A percentile compares a stretch with the other conserved stretches of the same genome.
phyloP scores from a whole-genome alignment of 768 basidiomycete genomes.

The Leccinum incarnatum region DNA sequence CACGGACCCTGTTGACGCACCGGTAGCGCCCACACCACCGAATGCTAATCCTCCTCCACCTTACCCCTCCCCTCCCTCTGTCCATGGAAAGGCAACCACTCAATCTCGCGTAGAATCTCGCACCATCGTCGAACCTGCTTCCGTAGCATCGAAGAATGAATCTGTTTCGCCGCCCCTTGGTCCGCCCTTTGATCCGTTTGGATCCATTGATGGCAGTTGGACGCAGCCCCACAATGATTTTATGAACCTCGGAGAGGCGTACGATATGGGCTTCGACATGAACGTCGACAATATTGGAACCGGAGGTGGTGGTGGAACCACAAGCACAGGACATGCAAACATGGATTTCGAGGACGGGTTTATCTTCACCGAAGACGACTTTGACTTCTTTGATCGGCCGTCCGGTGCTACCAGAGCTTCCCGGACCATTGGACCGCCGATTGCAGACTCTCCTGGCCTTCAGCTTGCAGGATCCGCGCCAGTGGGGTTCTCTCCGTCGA shows the following conservation, averaged over 20 bases:
- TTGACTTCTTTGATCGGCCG: constrained; percentile 79
- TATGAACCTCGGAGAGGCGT: constrained; percentile 37
- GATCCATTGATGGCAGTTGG: constrained; percentile 41
- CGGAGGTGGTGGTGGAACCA: constrained; percentile 25
- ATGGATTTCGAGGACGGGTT: constrained; percentile 62
- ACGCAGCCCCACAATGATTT: constrained; percentile 33
- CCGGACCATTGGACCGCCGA: constrained; percentile 15
- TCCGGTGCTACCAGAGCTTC: constrained; percentile 28
- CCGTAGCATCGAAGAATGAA: constrained; percentile 13
- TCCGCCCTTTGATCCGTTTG: constrained; percentile 44
- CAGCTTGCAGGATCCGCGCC: constrained; percentile 35
- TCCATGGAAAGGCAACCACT: constrained; percentile 25
- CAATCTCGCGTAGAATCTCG: constrained; percentile 24
- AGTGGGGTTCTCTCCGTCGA: constrained; percentile 34
- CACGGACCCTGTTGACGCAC: constrained; percentile 13
- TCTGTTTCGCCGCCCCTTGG: constrained; percentile 20
- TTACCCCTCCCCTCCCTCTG: constrained; percentile 63
- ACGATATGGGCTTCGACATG: constrained; percentile 52
- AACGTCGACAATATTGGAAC: constrained; percentile 36
- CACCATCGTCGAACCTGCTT: constrained; percentile 13
- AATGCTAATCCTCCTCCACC: constrained; percentile 23
- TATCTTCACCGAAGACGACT: constrained; percentile 75
- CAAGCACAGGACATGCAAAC: constrained; percentile 27
- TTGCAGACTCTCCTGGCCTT: constrained; percentile 24
- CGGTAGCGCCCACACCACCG: background rate